A percentile compares a stretch with the other conserved stretches of the same genome.
Evolutionary conservation across 768 basidiomycete species (phyloP).

Genomic region (Heimioporus sp.): DNA sequence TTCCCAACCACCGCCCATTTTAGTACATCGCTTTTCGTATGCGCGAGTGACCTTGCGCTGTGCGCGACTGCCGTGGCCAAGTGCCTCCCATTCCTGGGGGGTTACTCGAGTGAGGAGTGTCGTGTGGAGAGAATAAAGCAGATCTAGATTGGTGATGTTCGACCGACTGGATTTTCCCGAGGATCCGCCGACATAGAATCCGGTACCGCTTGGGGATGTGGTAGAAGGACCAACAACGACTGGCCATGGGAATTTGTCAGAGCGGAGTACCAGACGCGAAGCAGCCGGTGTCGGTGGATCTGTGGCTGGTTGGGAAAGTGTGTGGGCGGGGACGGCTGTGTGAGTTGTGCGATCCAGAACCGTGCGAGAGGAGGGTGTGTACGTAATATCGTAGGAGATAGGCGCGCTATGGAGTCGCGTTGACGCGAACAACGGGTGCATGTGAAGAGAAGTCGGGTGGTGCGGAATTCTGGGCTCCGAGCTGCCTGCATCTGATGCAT

Average conservation of each 20-base stretch:
- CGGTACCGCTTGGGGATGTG: constrained; percentile 23
- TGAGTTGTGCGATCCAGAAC: constrained; percentile 56
- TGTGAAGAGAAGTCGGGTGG: constrained; percentile 41
- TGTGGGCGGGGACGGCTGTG: constrained; percentile 51
- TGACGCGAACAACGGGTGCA: constrained; percentile 64
- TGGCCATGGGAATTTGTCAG: constrained; percentile 61
- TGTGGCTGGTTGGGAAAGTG: constrained; percentile 61
- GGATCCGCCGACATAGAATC: constrained; percentile 27
- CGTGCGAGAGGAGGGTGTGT: constrained; percentile 55
- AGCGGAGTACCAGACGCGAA: constrained; percentile 49
- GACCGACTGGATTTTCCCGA: constrained; percentile 20
- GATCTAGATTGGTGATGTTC: constrained; percentile 58
- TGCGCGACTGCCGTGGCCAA: constrained; percentile 52
- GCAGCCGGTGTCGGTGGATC: constrained; percentile 51
- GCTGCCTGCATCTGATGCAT: constrained; percentile 18
- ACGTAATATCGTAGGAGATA: constrained; percentile 58
- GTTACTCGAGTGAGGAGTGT: constrained; percentile 57
- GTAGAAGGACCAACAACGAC: constrained; percentile 45
- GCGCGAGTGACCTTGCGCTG: constrained; percentile 60
- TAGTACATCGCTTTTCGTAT: constrained; percentile 60
- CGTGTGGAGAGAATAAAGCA: constrained; percentile 57
- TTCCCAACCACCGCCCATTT: constrained; percentile 67
- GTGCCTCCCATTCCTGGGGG: constrained; percentile 60
- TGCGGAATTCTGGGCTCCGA: constrained; percentile 21
- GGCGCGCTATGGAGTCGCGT: constrained; percentile 56